A percentile compares a stretch with the other conserved stretches of the same genome.
phyloP scores from a whole-genome alignment of 2,329 filamentous ascomycete species.

The Lasiodiplodia sp. region DNA sequence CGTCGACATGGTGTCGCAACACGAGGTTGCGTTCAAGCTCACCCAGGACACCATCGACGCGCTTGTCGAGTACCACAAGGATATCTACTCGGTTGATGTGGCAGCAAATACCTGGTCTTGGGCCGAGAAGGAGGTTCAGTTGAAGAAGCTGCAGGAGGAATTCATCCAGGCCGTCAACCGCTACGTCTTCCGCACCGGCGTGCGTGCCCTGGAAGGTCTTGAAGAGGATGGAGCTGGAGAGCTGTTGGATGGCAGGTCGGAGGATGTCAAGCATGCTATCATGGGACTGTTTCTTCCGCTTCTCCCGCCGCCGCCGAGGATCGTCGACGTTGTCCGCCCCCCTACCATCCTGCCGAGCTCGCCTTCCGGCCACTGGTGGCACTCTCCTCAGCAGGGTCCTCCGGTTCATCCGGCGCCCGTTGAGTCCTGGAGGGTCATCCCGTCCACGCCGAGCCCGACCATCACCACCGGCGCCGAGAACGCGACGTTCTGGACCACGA shows the following conservation, averaged over 20 bases:
- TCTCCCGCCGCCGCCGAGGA: constrained; percentile 84
- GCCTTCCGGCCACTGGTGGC: constrained; percentile 72
- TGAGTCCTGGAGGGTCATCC: constrained; percentile 88
- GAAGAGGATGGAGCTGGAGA: constrained; percentile 97
- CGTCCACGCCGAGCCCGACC: constrained; percentile 81
- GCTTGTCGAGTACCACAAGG: constrained; percentile 94
- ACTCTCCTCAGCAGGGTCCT: constrained; percentile 67
- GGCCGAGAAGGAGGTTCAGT: constrained; percentile 94
- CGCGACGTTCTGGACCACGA: constrained; percentile 78
- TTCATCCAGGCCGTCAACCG: constrained; percentile 97
- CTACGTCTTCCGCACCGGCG: constrained; percentile 91
- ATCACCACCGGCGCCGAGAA: constrained; percentile 75
- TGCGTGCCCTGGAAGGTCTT: constrained; percentile 88
- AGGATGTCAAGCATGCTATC: constrained; percentile 90
- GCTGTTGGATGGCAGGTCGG: constrained; percentile 86
- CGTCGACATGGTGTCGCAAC: constrained; percentile 97
- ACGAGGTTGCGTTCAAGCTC: constrained; percentile 98
- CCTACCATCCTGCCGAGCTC: constrained; percentile 86
- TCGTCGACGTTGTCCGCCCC: constrained; percentile 88
- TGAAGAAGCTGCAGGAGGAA: constrained; percentile 97
- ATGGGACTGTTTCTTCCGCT: constrained; percentile 84
- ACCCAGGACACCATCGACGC: constrained; percentile 92
- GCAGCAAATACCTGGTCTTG: constrained; percentile 91
- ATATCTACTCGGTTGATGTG: constrained; percentile 89
- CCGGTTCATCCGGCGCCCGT: constrained; percentile 73